These are phyloP conservation scores for Fraxinus cuspidata DNA, from an alignment of 257 asterid genomes.

Conservation along the genomic window DNA sequence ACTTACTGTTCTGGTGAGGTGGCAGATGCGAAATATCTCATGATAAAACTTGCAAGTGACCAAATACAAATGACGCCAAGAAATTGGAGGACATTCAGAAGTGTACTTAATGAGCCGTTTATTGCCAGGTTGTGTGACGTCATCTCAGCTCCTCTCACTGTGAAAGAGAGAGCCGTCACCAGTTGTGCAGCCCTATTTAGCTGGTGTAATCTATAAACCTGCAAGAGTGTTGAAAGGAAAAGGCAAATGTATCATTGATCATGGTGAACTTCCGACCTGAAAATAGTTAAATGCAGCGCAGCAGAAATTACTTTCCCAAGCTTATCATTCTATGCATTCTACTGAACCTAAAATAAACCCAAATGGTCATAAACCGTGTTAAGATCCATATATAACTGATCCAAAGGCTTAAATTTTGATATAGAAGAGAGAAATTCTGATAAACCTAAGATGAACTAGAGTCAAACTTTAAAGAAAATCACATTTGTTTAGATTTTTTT, in stretches of 20 bases:
- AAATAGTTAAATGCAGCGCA: not conserved
- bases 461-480: too few relatives aligned
- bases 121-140: conserved; percentile 89
- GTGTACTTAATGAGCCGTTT: conserved; percentile 70
- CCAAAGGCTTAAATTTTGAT: too few relatives aligned
- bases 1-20: conserved; percentile 33
- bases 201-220: conserved; percentile 95
- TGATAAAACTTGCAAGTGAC: conserved; percentile 94
- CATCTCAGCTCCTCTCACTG: conserved; percentile 92
- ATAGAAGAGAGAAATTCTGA: too few relatives aligned
- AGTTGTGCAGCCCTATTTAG: conserved; percentile 92
- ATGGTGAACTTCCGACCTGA: not conserved
- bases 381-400: too few relatives aligned
- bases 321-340: not conserved
- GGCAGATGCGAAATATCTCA: conserved; percentile 60
- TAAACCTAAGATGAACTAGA: too few relatives aligned
- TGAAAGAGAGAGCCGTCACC: conserved; percentile 90
- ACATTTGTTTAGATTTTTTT: too few relatives aligned
- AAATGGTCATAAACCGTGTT: too few relatives aligned
- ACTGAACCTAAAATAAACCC: not conserved
- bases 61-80: conserved; percentile 88
- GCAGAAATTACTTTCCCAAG: not conserved
- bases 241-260: not conserved
- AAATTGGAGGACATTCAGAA: conserved; percentile 78
- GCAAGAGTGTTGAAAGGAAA: conserved; percentile 10